Evolutionary conservation across 768 basidiomycete species (phyloP), one percentile per base, ranked within the genome.

Genomic region (Leccinum olivaceopallidum): DNA sequence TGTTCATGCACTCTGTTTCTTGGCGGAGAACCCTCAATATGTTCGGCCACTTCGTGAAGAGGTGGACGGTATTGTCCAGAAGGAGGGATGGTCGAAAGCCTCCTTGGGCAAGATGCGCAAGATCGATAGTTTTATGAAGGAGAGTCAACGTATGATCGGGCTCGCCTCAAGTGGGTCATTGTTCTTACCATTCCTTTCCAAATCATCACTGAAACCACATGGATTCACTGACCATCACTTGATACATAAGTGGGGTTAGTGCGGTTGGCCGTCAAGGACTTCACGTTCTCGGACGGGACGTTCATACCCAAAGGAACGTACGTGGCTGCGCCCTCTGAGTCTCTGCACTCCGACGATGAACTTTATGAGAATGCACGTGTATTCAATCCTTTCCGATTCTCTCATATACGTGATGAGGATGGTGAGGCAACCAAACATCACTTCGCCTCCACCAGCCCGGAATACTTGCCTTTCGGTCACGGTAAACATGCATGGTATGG

Each of bases 271-370:
- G 60, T 70, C 36, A 69, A 69, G 52, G 67, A 73, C 56, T 63
- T 73, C 65, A 75, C 73, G 1, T 71, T 79, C 61, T 77, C 76
- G 1, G 74, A 78, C 37, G 37, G 37, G 37, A 39, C 37, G 37
- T 39, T 39, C 37, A 39, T 42, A 18, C 12, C 39, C 18, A 42
- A 18, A 7, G 39, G 18, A n/a, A 42, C 18, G 8, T 42, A n/a
- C 39, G 39, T 42, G 39, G 39, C 18, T 42, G 39, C 18, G 18
- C 18, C 39, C 39, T 18, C 39, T 42, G 39, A 18, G 18, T 18
- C 39, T n/a, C 39, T 42, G 18, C 39, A 42, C 39, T n/a, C 6
- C 39, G 39, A 42, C 18, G 39, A 42, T 42, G 39, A 42, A 42
- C 39, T n/a, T 42, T 42, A 42, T 42, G 39, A 42, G 4, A 42